A percentile compares a stretch with the other conserved stretches of the same genome.
Conservation (phyloP, 2,329 filamentous ascomycete species). For the Beauveria brongniartii region DNA sequence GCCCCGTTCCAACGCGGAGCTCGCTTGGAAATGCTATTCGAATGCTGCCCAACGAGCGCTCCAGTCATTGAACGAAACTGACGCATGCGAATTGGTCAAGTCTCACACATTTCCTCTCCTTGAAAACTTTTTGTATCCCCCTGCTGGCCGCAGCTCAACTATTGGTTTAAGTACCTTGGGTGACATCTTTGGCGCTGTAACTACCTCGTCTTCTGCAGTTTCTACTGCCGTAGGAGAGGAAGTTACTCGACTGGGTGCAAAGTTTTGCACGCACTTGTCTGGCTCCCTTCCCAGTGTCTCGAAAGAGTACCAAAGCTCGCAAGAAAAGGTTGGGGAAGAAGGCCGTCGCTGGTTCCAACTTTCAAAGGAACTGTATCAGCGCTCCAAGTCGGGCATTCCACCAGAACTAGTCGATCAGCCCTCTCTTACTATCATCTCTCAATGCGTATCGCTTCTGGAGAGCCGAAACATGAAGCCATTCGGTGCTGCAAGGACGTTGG, state of each 20-base stretch:
- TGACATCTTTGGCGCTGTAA: constrained; percentile 38
- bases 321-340: constrained; percentile 58
- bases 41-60: constrained; percentile 50
- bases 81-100: constrained; percentile 36
- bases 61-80: constrained; percentile 34
- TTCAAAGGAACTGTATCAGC: constrained; percentile 35
- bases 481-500: constrained; percentile 42
- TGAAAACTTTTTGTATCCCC: constrained; percentile 44
- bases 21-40: constrained; percentile 71
- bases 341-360: constrained; percentile 61
- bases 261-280: constrained; percentile 59
- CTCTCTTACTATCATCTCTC: constrained; percentile 23
- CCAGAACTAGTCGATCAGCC: constrained; percentile 24
- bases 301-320: constrained; percentile 65
- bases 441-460: constrained; percentile 35
- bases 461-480: constrained; percentile 50
- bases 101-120: constrained; percentile 47
- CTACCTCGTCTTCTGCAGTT: constrained; percentile 31
- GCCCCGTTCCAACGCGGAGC: constrained; percentile 54
- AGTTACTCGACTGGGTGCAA: constrained; percentile 55
- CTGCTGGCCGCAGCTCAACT: constrained; percentile 27
- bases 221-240: constrained; percentile 44
- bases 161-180: constrained; percentile 33
- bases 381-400: constrained; percentile 15
- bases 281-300: constrained; percentile 76